phyloP scores from a whole-genome alignment of 225 moss, liverwort and hornwort genomes.

The Antitrichia curtipendula region DNA sequence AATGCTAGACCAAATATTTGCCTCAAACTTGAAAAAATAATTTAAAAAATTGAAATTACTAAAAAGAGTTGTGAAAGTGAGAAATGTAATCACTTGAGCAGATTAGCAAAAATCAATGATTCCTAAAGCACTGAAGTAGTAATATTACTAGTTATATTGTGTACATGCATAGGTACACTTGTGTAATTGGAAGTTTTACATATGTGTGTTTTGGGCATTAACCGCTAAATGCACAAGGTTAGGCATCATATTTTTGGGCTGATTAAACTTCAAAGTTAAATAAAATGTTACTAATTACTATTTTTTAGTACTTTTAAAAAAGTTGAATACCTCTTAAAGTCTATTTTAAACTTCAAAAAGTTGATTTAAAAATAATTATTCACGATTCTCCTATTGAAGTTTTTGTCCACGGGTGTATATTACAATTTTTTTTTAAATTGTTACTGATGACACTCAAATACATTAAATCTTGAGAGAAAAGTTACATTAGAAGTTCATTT shows the following conservation, averaged over 20 bases:
- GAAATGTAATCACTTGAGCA: background rate
- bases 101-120: no score
- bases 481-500: background rate
- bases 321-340: background rate
- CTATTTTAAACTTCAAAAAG: background rate
- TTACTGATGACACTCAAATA: background rate
- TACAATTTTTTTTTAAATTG: background rate
- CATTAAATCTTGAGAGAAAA: background rate
- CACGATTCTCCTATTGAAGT: background rate
- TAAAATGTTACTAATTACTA: background rate
- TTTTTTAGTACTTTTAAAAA: no score
- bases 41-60: background rate
- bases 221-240: accelerated
- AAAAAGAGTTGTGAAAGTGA: background rate
- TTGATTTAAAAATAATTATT: accelerated
- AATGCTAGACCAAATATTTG: background rate
- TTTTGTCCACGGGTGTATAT: background rate
- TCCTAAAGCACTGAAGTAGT: background rate
- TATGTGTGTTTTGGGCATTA: background rate
- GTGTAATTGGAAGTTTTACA: background rate
- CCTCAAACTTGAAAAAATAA: background rate
- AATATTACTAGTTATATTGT: background rate
- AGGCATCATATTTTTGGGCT: background rate
- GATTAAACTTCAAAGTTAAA: background rate
- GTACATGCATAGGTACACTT: no score